Base-by-base conservation (phyloP, 805 yeast species). In the Scheffersomyces stipitis region DNA sequence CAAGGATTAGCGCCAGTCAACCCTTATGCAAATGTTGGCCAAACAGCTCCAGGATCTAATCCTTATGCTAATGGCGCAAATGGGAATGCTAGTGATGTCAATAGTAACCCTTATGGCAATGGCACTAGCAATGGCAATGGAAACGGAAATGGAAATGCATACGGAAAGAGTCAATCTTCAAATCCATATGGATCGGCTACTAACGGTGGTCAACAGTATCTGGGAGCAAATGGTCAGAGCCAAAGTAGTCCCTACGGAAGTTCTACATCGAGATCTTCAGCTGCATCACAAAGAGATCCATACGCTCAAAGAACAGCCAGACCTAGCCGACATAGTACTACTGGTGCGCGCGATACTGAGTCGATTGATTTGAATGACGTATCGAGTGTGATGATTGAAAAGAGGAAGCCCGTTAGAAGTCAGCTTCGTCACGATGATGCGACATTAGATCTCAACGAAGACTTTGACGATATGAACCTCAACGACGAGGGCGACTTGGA, bases 1-100 rank as follows among this genome's bases (percentile, higher is more conserved):
- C 66, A 69, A 14, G 71, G 66, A 8, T 48, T 66, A 13, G 61
- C 64, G 2, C 74, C 73, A 1, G 67, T 54, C 6, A 69, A 69
- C 38, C 72, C 76, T 0, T 66, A 68, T 42, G 67, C 69, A 26
- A 62, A 60, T 34, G 48, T 66, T 26, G 36, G 32, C 31, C 24
- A 20, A 10, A n/a, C n/a, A n/a, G 24, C 9, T 10, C 7, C 7
- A 7, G 24, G 9, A 20, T 7, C 24, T 10, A 20, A 20, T 10
- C 24, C 24, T 10, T 20, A 20, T 10, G 16, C 13, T 18, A 26
- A 27, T 8, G 18, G 18, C 10, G 27, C 31, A 4, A 31, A 22
- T 8, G 41, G 36, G 3, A 7, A 20, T 7, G 9, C 5, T 17
- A 24, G 26, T 12, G 17, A 20, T 8, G 27, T 29, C 4, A 31